Evolutionary conservation across 2,329 filamentous ascomycete genomes (phyloP), one percentile per base, ranked within the genome.

Genomic region (Davidsoniella eucalypti): DNA sequence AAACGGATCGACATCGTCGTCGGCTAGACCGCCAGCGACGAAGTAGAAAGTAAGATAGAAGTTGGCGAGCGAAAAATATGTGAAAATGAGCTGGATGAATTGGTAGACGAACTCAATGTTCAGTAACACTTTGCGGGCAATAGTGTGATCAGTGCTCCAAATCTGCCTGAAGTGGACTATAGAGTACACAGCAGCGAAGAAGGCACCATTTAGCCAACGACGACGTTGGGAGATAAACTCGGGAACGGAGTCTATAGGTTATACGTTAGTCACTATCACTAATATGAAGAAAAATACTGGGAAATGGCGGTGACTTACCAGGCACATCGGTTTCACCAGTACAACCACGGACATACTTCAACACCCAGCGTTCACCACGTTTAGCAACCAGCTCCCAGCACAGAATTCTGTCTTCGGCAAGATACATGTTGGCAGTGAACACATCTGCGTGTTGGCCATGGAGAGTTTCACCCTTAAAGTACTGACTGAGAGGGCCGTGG

Each of bases 41-140:
- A 98, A 98, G 74, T 88, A 98, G 68, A 98, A 98, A 52, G 88
- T 94, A 48, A 98, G 80, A 65, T 96, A 98, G 72, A 96, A 98
- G 70, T 98, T 98, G 64, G 90, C 88, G 39, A 98, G 78, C 9
- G 90, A 94, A 70, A 98, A 96, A 70, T 87, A 98, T 43, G 92
- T 98, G 69, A 98, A 98, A 54, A 94, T 65, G 12, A 98, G 77
- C 61, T 87, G 84, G 57, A 96, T 74, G 62, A 94, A 82, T 63
- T 98, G 92, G 65, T 98, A 98, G 57, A 94, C 65, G 61, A 95
- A 95, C 64, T 98, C 92, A 58, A 96, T 78, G 64, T 95, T 88
- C 48, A 98, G 76, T 33, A 98, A 74, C 21, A 94, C 73, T 66
- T 98, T 98, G 57, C 92, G 84, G 37, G 80, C 74, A 18, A 96